Percentiles rank a stretch among this genome's conserved stretches.
Evolutionary conservation across 768 basidiomycete species (phyloP).

Genomic region (Rhizopogon roseolus): DNA sequence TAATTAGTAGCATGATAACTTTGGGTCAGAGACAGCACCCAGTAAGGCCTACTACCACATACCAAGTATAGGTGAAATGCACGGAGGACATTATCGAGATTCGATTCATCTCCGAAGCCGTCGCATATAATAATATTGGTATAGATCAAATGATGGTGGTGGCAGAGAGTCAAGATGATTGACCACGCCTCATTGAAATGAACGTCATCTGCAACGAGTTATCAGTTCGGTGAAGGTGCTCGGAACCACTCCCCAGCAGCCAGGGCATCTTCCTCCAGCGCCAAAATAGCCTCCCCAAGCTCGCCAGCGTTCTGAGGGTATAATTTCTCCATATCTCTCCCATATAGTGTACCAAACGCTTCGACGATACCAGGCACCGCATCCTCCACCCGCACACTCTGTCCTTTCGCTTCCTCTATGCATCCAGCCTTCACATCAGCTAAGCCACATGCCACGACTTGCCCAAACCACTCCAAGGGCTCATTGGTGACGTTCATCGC

Average conservation of each 20-base stretch:
- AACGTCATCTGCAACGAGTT: not conserved
- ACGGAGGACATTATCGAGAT: too few species aligned
- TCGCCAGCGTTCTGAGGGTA: constrained; percentile 39
- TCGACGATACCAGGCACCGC: constrained; percentile 49
- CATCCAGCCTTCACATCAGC: constrained; percentile 76
- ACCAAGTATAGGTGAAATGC: too few species aligned
- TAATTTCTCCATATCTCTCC: constrained; percentile 43
- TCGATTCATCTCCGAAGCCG: too few species aligned
- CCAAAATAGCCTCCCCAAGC: constrained; percentile 41
- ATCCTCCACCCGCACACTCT: constrained; percentile 35
- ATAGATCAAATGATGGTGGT: too few species aligned
- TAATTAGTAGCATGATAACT: too few species aligned
- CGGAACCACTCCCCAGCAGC: constrained; percentile 38
- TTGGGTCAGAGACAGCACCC: too few species aligned
- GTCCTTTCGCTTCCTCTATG: constrained; percentile 43
- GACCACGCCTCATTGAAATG: too few species aligned
- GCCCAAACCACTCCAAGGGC: constrained; percentile 80
- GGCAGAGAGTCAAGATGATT: too few species aligned
- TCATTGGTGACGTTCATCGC: constrained; percentile 84
- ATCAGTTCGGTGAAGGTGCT: constrained; percentile 7
- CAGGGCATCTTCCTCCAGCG: constrained; percentile 41
- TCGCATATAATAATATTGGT: too few species aligned
- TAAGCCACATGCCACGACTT: constrained; percentile 88
- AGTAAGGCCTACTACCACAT: too few species aligned
- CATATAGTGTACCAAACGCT: constrained; percentile 44